Evolutionary conservation across 768 basidiomycete species (phyloP), one percentile per base, ranked within the genome.

Genomic region (Mycena amicta): DNA sequence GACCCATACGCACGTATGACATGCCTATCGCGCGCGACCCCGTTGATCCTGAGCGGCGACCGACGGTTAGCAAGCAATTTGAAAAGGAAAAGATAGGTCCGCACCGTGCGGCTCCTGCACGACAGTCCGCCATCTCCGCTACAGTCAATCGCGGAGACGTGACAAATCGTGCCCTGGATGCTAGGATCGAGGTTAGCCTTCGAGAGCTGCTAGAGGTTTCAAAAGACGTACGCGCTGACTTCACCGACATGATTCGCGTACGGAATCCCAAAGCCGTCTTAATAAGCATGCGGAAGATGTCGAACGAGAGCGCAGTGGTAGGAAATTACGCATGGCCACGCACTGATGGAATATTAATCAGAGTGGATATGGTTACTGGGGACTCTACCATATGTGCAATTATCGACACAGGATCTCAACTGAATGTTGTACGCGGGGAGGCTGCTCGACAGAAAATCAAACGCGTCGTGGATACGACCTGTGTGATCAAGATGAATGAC

Each of bases 151-250:
- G 23, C 20, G 1, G 20, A 20, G 3, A 53, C 29, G 3, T 59
- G 1, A 46, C 31, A 6, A 39, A 59, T n/a, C 52, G 52, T 0
- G 40, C 54, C 5, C 20, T 59, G 15, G 46, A 59, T 16, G 15
- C 53, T 18, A 18, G 29, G 5, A 1, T 59, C 0, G 46, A 47
- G 0, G 39, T 59, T 22, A 41, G 46, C 0, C 28, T 59, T 1
- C 31, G 57, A 0, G 57, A 59, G 40, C 29, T 54, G 1, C 39
- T 59, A 33, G 57, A 41, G 6, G 22, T 53, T 1, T 59, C 57
- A 22, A 59, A 59, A 41, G 57, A 58, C 3, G 23, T 58, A 12
- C 43, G 57, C 12, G 29, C 43, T 16, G 46, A 53, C 5, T 40
- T 58, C n/a, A 30, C 43, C 13, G 57, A 58, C 6, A 26, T 53